Evolutionary conservation across 352 stramenopile species (phyloP).

Genomic region (Phytophthora megakarya): DNA sequence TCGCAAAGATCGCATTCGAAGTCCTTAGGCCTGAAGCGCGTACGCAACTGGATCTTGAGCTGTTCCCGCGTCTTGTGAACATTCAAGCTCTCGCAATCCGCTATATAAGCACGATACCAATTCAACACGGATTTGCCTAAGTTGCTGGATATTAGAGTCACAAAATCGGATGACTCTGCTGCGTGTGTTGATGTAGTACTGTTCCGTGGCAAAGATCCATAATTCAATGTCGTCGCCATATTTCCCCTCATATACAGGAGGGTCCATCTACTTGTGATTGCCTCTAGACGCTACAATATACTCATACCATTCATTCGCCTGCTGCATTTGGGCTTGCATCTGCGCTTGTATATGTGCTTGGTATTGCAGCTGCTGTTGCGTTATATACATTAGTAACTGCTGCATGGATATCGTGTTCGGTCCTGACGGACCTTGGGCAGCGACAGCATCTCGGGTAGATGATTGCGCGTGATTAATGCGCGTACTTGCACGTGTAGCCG

Average conservation of each 20-base stretch:
- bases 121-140: slow-evolving; percentile 20
- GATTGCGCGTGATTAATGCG: no score
- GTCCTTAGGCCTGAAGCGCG: no score
- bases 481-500: no score
- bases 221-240: slow-evolving; percentile 19
- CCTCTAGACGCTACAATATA: slow-evolving; percentile 2
- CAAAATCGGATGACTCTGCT: slow-evolving; percentile 16
- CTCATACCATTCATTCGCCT: slow-evolving; percentile 7
- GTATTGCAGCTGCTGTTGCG: slow-evolving; percentile 20
- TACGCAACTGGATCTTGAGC: no score
- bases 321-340: slow-evolving; percentile 21
- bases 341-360: slow-evolving; percentile 14
- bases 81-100: slow-evolving; percentile 9
- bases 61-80: no score
- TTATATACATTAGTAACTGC: slow-evolving; percentile 14
- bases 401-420: slow-evolving; percentile 13
- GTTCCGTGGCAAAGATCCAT: slow-evolving; percentile 20
- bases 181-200: slow-evolving; percentile 15
- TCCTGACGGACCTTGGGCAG: no score
- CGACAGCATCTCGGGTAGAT: no score
- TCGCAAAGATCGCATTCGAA: no score
- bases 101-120: slow-evolving; percentile 18
- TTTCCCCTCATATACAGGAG: slow-evolving; percentile 10
- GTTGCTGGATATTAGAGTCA: slow-evolving; percentile 20
- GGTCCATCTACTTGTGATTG: slow-evolving; percentile 12